Evolutionary conservation across 163 green algal species (phyloP).

Genomic region (Chlamydomonas reinhardtii): DNA sequence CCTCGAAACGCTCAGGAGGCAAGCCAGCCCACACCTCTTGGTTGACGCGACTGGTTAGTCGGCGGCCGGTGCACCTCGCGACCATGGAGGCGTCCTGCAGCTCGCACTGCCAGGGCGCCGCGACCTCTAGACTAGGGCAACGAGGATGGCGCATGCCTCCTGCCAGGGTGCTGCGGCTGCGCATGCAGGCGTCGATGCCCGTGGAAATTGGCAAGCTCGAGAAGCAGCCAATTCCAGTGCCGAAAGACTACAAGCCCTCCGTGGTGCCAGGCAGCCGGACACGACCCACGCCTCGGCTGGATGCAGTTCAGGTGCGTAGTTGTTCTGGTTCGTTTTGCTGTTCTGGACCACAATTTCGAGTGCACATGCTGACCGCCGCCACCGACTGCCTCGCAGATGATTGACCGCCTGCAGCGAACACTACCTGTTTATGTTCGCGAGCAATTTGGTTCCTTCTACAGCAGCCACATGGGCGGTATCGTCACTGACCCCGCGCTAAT

Average conservation of each 20-base stretch:
- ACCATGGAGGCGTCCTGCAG: constrained; percentile 38
- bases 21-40: too few species aligned
- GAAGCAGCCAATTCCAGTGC: not conserved
- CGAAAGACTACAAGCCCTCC: constrained; percentile 25
- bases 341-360: too few species aligned
- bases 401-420: constrained; percentile 39
- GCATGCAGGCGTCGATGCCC: not conserved
- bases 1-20: not conserved
- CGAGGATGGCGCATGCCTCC: constrained; percentile 25
- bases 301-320: not conserved
- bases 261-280: constrained; percentile 34
- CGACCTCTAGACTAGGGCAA: not conserved
- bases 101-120: constrained; percentile 13
- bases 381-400: constrained; percentile 33
- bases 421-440: constrained; percentile 8
- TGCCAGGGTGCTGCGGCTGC: constrained; percentile 23
- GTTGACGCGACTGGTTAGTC: too few species aligned
- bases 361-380: too few species aligned
- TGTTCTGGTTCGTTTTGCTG: not conserved
- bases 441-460: constrained; percentile 84
- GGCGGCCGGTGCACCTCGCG: too few species aligned
- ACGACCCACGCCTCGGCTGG: not conserved
- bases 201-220: constrained; percentile 19
- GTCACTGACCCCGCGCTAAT: constrained; percentile 89
- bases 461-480: constrained; percentile 84